Evolutionary conservation across 345 rosid genomes (phyloP), one percentile per base, ranked within the genome.

Genomic region (Passiflora organensis): DNA sequence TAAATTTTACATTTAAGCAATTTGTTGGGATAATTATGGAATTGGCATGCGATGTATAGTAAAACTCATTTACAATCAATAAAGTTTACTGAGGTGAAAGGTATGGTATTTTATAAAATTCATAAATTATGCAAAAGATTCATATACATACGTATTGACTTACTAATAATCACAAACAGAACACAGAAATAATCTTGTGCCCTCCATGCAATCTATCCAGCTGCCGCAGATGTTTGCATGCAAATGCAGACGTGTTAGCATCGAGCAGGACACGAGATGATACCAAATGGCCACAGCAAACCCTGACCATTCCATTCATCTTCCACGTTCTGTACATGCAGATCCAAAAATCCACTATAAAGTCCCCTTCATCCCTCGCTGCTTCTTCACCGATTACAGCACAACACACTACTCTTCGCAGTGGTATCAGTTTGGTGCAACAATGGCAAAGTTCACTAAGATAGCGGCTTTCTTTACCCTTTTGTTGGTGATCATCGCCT

Each of bases 161-260:
- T n/a, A n/a, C n/a, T n/a, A n/a, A n/a, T n/a, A n/a, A n/a, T n/a
- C n/a, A n/a, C n/a, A n/a, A n/a, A n/a, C n/a, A n/a, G n/a, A n/a
- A n/a, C n/a, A n/a, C n/a, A n/a, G n/a, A n/a, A n/a, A n/a, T n/a
- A n/a, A n/a, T n/a, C n/a, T n/a, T n/a, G n/a, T n/a, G n/a, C n/a
- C n/a, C n/a, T n/a, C n/a, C n/a, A n/a, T n/a, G n/a, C n/a, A n/a
- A n/a, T n/a, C n/a, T n/a, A n/a, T n/a, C n/a, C n/a, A n/a, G n/a
- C n/a, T n/a, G n/a, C n/a, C n/a, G 34, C 34, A 28, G 34, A 28
- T 39, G 15, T 15, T 42, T 55, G 59, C 59, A 55, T 55, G 59
- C 38, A 3, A 38, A 18, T 2, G 1, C 9, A 6, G 41, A 54
- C 58, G 58, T 39, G 58, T 54, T 38, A 54, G 47, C 34, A 13